These are phyloP conservation scores for Colletotrichum musicola DNA, from an alignment of 2,329 filamentous ascomycete genomes.

Conservation along the genomic window DNA sequence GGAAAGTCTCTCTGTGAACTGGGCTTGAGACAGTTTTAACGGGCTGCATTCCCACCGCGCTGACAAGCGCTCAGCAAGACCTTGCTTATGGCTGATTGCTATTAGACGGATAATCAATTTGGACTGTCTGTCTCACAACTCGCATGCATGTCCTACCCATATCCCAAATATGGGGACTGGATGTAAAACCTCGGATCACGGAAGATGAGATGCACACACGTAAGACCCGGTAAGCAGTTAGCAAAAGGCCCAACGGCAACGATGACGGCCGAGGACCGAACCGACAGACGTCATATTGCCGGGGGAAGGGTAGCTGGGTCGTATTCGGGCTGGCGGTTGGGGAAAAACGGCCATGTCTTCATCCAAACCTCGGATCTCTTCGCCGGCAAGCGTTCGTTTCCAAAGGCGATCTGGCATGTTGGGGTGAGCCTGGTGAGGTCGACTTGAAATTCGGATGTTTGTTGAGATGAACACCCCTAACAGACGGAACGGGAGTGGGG, in stretches of 20 bases:
- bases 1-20: neutral
- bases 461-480: conserved; percentile 20
- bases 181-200: neutral
- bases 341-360: neutral
- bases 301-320: neutral
- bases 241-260: neutral
- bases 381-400: neutral
- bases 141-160: neutral
- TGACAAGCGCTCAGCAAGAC: neutral
- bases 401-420: conserved; percentile 31
- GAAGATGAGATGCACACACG: neutral
- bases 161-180: neutral
- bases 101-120: neutral
- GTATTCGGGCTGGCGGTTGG: conserved; percentile 9
- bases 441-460: conserved; percentile 11
- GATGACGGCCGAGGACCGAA: conserved; percentile 1
- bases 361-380: neutral
- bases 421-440: conserved; percentile 9
- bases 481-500: neutral
- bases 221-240: neutral
- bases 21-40: neutral
- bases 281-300: conserved; percentile 8
- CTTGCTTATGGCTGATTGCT: neutral
- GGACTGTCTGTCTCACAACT: neutral
- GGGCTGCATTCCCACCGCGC: neutral